These are phyloP conservation scores for Malassezia cuniculi DNA, from an alignment of 1,284 basidiomycete genomes.

Conservation along the genomic window DNA sequence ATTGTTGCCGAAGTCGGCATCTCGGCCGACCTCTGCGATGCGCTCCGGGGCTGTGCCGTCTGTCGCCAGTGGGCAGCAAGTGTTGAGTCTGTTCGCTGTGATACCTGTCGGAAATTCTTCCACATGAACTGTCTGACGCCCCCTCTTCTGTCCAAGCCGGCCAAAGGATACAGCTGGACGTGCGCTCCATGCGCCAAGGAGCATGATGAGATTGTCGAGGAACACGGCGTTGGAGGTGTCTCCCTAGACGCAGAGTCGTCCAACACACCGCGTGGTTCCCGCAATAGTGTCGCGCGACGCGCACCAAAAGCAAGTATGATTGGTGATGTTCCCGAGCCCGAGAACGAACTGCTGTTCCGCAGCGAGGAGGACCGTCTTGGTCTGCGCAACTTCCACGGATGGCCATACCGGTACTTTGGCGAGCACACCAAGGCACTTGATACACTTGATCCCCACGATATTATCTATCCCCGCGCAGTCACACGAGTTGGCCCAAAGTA, in stretches of 20 bases:
- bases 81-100: constrained; percentile 84
- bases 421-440: constrained; percentile 64
- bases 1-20: constrained; percentile 86
- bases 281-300: constrained; percentile 13
- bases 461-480: constrained; percentile 80
- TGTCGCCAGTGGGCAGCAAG: constrained; percentile 77
- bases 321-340: constrained; percentile 18
- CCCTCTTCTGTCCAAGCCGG: constrained; percentile 83
- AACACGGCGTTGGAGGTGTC: constrained; percentile 16
- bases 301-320: constrained; percentile 14
- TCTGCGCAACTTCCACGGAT: constrained; percentile 71
- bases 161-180: constrained; percentile 93
- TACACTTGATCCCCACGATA: constrained; percentile 68
- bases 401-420: constrained; percentile 93
- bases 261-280: neutral
- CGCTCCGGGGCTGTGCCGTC: constrained; percentile 67
- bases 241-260: constrained; percentile 8
- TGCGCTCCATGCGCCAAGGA: constrained; percentile 79
- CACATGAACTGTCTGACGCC: constrained; percentile 91
- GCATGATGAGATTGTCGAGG: constrained; percentile 49
- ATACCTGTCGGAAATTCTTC: constrained; percentile 81
- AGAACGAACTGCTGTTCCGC: constrained; percentile 5
- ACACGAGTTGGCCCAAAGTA: constrained; percentile 76
- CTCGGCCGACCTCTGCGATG: constrained; percentile 75
- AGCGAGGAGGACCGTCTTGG: constrained; percentile 37